These are phyloP conservation scores for Clarkia xantiana DNA, from an alignment of 345 rosid genomes.

Conservation along the genomic window DNA sequence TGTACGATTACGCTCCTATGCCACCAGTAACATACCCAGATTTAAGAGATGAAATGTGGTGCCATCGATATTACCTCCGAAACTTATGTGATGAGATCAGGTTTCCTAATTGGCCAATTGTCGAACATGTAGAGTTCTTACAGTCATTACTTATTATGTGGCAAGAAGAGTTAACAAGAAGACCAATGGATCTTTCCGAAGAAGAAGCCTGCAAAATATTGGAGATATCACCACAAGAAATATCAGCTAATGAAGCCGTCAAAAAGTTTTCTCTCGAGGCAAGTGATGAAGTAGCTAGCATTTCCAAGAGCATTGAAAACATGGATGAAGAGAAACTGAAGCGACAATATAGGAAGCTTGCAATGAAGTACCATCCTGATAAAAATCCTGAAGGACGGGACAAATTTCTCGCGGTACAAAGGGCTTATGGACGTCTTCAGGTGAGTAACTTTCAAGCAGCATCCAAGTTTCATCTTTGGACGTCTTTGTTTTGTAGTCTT, in stretches of 20 bases:
- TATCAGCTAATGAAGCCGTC: slow-evolving; percentile 28
- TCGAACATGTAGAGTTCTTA: slow-evolving; percentile 94
- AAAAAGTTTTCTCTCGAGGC: slow-evolving; percentile 6
- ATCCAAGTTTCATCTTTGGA: too few species aligned
- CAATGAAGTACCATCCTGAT: slow-evolving; percentile 98
- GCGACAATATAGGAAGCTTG: slow-evolving; percentile 98
- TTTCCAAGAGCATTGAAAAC: slow-evolving; percentile 85
- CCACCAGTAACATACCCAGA: slow-evolving; percentile 99
- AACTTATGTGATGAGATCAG: slow-evolving; percentile 89
- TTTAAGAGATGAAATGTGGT: slow-evolving; percentile 99
- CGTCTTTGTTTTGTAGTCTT: too few species aligned
- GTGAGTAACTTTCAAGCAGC: slow-evolving; percentile 17
- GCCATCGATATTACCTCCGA: slow-evolving; percentile 91
- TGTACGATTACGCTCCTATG: slow-evolving; percentile 97
- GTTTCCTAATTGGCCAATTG: slow-evolving; percentile 94
- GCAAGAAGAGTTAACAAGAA: slow-evolving; percentile 97
- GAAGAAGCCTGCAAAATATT: slow-evolving; percentile 93
- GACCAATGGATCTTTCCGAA: slow-evolving; percentile 98
- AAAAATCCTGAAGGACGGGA: slow-evolving; percentile 99
- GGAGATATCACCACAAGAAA: slow-evolving; percentile 78
- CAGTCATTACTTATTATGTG: slow-evolving; percentile 95
- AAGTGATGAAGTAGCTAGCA: slow-evolving; percentile 40
- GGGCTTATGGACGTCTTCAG: slow-evolving; percentile 97
- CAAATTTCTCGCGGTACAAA: slow-evolving; percentile 92
- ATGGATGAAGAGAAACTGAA: slow-evolving; percentile 98